Base-by-base conservation (phyloP, 2,329 filamentous ascomycete species). In the Fusarium longipes region DNA sequence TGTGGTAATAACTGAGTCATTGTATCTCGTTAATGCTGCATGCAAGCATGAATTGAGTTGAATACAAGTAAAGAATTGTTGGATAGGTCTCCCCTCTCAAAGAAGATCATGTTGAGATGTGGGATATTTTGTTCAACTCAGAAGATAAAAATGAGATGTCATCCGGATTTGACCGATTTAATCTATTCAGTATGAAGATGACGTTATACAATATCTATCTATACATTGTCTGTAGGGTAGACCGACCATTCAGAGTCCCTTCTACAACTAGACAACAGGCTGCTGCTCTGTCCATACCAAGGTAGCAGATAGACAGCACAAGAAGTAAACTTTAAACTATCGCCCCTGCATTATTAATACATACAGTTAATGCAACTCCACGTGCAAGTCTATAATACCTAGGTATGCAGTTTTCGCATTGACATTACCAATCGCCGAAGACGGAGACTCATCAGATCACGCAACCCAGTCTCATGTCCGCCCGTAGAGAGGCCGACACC, bases 361-460 rank as follows among this genome's bases (percentile, higher is more conserved):
- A 22, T 24, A 20, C 12, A n/a, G 8, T n/a, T 8, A 7, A 10
- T 11, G 5, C 12, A 18, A 14, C 20, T 43, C 10, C 24, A 18
- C 25, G n/a, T 43, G 40, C 12, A 29, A 15, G 18, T 29, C 29
- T 3, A 29, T n/a, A 8, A 29, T 18, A 5, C 11, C n/a, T n/a
- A n/a, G n/a, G 12, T 7, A 29, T 18, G 25, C 12, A 29, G 17
- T 35, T n/a, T 18, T 29, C 25, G 11, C n/a, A 43, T 18, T n/a
- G 12, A 18, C 18, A 10, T 36, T 15, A 25, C 17, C 8, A 43
- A 60, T 55, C 40, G 68, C 70, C 68, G 54, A 73, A 70, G 53
- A 70, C 68, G 68, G 70, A 72, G 63, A 38, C 58, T 50, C 35
- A 54, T 47, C 35, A 35, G 44, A 43, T 50, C 42, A 56, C 59